These are phyloP conservation scores for Clavaria fumosa DNA, from an alignment of 768 basidiomycete genomes.

Conservation along the genomic window DNA sequence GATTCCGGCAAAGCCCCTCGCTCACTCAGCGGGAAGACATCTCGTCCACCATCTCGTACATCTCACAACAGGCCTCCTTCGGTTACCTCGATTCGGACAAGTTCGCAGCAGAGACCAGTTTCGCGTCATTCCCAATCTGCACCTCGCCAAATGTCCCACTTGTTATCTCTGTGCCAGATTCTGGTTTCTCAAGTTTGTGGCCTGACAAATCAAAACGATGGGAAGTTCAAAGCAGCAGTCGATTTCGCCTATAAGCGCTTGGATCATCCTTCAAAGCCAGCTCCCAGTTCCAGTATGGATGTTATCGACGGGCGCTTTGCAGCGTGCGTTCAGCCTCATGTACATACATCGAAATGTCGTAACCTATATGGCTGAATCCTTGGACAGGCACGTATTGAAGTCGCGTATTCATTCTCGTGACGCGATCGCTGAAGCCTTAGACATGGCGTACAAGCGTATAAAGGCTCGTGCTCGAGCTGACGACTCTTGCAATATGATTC, in stretches of 20 bases:
- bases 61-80: slow-evolving; percentile 23
- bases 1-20: no score
- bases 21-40: no score
- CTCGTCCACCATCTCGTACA: slow-evolving; percentile 26
- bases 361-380: no score
- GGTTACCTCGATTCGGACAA: slow-evolving; percentile 21
- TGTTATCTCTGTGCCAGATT: slow-evolving; percentile 37
- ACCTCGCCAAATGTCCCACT: slow-evolving; percentile 21
- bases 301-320: slow-evolving; percentile 38
- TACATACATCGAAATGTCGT: slow-evolving; percentile 4
- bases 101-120: slow-evolving; percentile 28
- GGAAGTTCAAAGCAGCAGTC: slow-evolving; percentile 30
- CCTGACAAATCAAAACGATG: slow-evolving; percentile 27
- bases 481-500: slow-evolving; percentile 54
- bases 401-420: slow-evolving; percentile 56
- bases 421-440: slow-evolving; percentile 41
- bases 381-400: slow-evolving; percentile 42
- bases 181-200: slow-evolving; percentile 41
- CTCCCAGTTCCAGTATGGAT: slow-evolving; percentile 39
- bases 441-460: slow-evolving; percentile 34
- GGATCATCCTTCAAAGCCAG: slow-evolving; percentile 44
- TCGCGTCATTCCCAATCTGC: slow-evolving; percentile 34
- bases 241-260: slow-evolving; percentile 45
- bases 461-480: slow-evolving; percentile 32
- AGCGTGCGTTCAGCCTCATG: slow-evolving; percentile 29